phyloP scores from a whole-genome alignment of 805 yeast species.

The Saccharomyces mikatae region DNA sequence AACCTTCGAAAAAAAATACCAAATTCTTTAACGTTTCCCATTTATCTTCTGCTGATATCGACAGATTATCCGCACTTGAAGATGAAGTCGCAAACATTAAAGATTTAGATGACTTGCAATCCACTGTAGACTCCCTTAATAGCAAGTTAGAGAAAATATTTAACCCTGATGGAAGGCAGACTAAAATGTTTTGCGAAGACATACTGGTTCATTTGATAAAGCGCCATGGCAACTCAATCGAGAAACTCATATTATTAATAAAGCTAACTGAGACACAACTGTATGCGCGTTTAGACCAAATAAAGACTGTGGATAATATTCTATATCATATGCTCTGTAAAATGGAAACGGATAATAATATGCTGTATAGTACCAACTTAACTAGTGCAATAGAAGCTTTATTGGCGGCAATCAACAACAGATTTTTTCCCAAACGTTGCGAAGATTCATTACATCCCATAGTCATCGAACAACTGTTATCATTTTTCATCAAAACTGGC shows the following conservation, averaged over 20 bases:
- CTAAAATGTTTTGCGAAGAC: constrained; percentile 30
- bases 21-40: background rate
- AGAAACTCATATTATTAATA: constrained; percentile 8
- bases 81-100: background rate
- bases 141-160: background rate
- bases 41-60: background rate
- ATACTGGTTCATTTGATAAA: constrained; percentile 23
- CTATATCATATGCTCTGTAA: constrained; percentile 9
- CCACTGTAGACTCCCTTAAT: background rate
- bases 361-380: constrained; percentile 1
- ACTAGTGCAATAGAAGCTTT: constrained; percentile 5
- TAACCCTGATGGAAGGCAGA: background rate
- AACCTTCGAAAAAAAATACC: background rate
- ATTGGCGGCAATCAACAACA: constrained; percentile 6
- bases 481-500: constrained; percentile 7
- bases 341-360: constrained; percentile 1
- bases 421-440: constrained; percentile 10
- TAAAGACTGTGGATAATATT: constrained; percentile 13
- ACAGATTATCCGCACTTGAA: background rate
- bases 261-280: constrained; percentile 15
- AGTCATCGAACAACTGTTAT: constrained; percentile 9
- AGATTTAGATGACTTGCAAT: background rate
- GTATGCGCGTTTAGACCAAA: constrained; percentile 13
- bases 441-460: constrained; percentile 8
- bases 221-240: constrained; percentile 10